Evolutionary conservation across 495 filamentous ascomycete genomes (phyloP).

Genomic region (Copromyces sp.): DNA sequence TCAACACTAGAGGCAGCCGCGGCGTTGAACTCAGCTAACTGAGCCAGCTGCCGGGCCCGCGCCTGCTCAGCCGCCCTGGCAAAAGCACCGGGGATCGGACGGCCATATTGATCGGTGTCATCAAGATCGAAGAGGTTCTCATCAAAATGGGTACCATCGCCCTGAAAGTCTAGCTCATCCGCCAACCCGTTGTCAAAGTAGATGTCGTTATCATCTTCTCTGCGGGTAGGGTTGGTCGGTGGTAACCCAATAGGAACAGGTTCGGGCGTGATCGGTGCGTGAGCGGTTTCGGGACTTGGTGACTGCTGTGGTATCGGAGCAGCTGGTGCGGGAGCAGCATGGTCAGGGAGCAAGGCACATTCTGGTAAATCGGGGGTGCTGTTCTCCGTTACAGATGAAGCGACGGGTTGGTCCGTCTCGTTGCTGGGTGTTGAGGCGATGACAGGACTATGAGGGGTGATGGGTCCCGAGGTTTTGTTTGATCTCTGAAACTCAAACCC

Average conservation of each 20-base stretch:
- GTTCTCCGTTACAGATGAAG: slow-evolving; percentile 39
- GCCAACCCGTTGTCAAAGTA: slow-evolving; percentile 72
- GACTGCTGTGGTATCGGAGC: slow-evolving; percentile 4
- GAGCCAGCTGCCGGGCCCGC: slow-evolving; percentile 16
- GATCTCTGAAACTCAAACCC: slow-evolving; percentile 44
- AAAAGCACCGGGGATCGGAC: slow-evolving; percentile 41
- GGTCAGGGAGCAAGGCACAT: neutral
- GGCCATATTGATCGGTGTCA: slow-evolving; percentile 45
- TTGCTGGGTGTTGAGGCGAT: slow-evolving; percentile 45
- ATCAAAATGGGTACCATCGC: slow-evolving; percentile 52
- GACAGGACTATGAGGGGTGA: slow-evolving; percentile 36
- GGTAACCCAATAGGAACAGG: slow-evolving; percentile 15
- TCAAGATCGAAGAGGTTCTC: slow-evolving; percentile 71
- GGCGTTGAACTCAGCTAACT: slow-evolving; percentile 16
- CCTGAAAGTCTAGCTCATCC: slow-evolving; percentile 38
- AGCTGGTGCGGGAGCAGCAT: neutral
- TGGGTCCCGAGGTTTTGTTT: slow-evolving; percentile 36
- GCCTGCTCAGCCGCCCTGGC: slow-evolving; percentile 31
- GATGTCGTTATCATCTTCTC: slow-evolving; percentile 53
- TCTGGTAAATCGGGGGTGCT: slow-evolving; percentile 14
- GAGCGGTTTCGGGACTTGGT: neutral
- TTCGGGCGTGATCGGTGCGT: slow-evolving; percentile 2
- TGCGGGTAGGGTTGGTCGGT: neutral
- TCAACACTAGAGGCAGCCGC: neutral
- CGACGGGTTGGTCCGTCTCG: slow-evolving; percentile 36